Base-by-base conservation (phyloP, 805 yeast genomes). In the Teunomyces tritomae region DNA sequence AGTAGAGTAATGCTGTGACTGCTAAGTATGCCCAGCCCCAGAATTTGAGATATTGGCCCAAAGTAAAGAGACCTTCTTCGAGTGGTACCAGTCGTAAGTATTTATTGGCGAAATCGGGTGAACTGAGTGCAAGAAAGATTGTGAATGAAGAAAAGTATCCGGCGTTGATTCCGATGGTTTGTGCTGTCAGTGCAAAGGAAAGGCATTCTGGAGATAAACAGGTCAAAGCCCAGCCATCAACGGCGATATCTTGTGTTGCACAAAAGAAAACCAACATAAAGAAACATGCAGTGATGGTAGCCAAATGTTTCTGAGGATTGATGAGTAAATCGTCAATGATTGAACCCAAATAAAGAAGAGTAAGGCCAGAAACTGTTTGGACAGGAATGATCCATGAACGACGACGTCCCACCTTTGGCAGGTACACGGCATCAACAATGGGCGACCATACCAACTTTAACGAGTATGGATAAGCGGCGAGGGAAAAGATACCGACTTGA, bases 161-260 rank as follows among this genome's bases (percentile, higher is more conserved):
- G 2, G 92, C 78, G 68, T 94, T 94, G 51, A 94, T 76, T 0
- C 99, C 99, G 40, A 94, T 82, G 0, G 99, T 94, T 67, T 94
- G 99, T 0, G 99, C 99, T 0, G 99, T 94, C 4, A 96, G 88
- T 0, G 99, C 98, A 70, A 83, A 94, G 13, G 95, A 84, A 51
- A 94, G 73, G 10, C 95, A 85, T 26, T 80, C 80, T 24, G 83
- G 83, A 13, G 91, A 82, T 45, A 94, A 73, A 34, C 92, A 82
- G 1, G 97, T 94, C 59, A 94, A 71, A 0, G 98, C 97, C 99
- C 99, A 94, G 8, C 99, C 98, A 69, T 94, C 99, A 17, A 94
- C 99, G 0, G 99, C 98, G 47, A 94, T 94, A 63, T 94, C 99
- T 66, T 94, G 99, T 0, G 99, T 92, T 0, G 98, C 97, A 70